These are phyloP conservation scores for Silene uniflora DNA, from an alignment of 148 eudicot species.

Conservation along the genomic window DNA sequence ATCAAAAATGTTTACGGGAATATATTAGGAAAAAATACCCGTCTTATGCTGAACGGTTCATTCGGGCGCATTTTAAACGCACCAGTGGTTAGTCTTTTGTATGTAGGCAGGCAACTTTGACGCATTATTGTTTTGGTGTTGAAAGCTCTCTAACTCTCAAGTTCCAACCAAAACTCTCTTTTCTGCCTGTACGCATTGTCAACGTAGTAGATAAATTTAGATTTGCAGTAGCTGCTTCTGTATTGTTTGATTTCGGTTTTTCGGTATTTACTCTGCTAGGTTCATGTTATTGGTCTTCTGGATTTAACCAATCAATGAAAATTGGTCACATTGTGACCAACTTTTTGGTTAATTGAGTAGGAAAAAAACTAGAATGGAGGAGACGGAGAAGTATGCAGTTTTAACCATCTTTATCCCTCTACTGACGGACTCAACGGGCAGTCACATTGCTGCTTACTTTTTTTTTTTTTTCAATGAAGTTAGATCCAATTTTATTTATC, in stretches of 20 bases:
- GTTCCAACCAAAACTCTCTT: not conserved
- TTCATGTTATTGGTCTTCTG: not conserved
- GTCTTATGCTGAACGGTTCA: conserved; percentile 60
- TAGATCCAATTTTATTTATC: too few species aligned
- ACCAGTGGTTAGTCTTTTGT: conserved; percentile 36
- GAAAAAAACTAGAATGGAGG: too few species aligned
- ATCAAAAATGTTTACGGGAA: conserved; percentile 80
- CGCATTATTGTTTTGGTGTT: not conserved
- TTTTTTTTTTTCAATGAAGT: too few species aligned
- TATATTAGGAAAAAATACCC: conserved; percentile 75
- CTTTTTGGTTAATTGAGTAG: not conserved
- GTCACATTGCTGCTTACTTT: too few species aligned
- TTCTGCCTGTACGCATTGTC: not conserved
- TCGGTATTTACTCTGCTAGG: not conserved
- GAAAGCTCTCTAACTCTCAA: not conserved
- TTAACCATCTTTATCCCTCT: too few species aligned
- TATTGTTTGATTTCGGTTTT: not conserved
- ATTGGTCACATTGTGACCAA: not conserved
- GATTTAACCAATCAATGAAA: not conserved
- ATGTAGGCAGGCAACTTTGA: conserved; percentile 3
- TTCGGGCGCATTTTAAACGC: conserved; percentile 70
- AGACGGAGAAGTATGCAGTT: too few species aligned
- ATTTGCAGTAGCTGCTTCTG: not conserved
- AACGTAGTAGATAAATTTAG: not conserved
- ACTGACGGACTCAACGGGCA: too few species aligned